These are phyloP conservation scores for Saccharomycopsis sp. DNA, from an alignment of 805 yeast species.

Conservation along the genomic window DNA sequence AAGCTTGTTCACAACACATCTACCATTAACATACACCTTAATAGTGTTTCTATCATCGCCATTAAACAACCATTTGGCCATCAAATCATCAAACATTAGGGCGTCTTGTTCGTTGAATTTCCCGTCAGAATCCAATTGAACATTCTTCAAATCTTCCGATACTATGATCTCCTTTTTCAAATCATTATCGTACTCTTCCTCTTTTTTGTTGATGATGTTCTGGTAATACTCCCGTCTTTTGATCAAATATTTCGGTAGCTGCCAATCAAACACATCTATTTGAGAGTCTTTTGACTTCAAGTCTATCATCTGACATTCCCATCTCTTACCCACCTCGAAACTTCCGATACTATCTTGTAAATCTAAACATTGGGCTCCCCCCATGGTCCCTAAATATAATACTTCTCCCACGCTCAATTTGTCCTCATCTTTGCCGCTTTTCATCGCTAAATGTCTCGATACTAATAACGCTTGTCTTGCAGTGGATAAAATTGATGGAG, in stretches of 20 bases:
- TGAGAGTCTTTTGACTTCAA: constrained; percentile 46
- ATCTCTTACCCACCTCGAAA: constrained; percentile 70
- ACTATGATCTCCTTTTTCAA: neutral
- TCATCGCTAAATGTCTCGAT: constrained; percentile 65
- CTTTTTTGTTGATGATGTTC: neutral
- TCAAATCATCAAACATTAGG: constrained; percentile 44
- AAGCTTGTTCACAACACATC: constrained; percentile 44
- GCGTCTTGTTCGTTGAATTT: constrained; percentile 26
- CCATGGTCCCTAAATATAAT: constrained; percentile 74
- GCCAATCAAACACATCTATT: constrained; percentile 75
- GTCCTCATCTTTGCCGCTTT: constrained; percentile 35
- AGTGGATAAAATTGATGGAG: constrained; percentile 55
- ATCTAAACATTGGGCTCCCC: constrained; percentile 78
- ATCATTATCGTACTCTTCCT: constrained; percentile 3
- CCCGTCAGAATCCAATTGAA: constrained; percentile 14
- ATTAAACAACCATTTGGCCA: constrained; percentile 85
- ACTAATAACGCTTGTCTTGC: constrained; percentile 69
- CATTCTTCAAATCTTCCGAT: constrained; percentile 8
- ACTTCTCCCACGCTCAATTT: constrained; percentile 65
- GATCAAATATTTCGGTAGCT: constrained; percentile 35
- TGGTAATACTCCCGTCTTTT: constrained; percentile 9
- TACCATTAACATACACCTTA: constrained; percentile 80
- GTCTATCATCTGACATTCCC: constrained; percentile 78
- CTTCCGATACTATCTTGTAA: constrained; percentile 55
- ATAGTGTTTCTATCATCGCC: constrained; percentile 90